A percentile compares a stretch with the other conserved stretches of the same genome.
Conservation (phyloP, 1,284 basidiomycete genomes). For the Austropuccinia psidii region DNA sequence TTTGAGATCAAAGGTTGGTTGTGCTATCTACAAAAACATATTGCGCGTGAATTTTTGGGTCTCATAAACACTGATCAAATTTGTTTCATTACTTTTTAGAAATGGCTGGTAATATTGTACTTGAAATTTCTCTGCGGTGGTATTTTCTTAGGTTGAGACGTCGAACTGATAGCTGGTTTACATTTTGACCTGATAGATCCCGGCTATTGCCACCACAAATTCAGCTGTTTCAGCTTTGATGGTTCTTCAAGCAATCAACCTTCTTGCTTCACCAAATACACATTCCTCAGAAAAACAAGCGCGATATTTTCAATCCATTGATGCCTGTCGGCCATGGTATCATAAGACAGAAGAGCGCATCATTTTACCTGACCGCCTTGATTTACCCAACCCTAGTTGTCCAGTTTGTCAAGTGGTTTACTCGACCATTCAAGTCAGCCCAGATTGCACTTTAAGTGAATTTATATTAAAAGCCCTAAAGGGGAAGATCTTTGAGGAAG, state of each 20-base stretch:
- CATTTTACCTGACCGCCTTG: slow-evolving; percentile 56
- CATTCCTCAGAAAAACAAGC: slow-evolving; percentile 23
- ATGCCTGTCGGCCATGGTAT: slow-evolving; percentile 57
- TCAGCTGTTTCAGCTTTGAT: slow-evolving; percentile 92
- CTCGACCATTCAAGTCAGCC: slow-evolving; percentile 63
- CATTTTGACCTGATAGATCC: slow-evolving; percentile 53
- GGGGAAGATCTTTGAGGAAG: slow-evolving; percentile 38
- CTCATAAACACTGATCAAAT: neutral
- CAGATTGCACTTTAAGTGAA: slow-evolving; percentile 61
- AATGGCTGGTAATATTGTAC: slow-evolving; percentile 91
- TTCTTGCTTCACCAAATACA: slow-evolving; percentile 60
- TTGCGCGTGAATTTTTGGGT: neutral
- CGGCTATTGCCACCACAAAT: slow-evolving; percentile 97
- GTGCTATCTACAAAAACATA: neutral
- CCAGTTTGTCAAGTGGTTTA: slow-evolving; percentile 83
- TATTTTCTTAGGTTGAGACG: neutral
- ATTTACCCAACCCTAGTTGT: slow-evolving; percentile 64
- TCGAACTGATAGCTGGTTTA: neutral
- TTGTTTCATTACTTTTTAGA: slow-evolving; percentile 54
- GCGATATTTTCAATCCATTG: slow-evolving; percentile 51
- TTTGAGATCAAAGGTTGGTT: slow-evolving; percentile 86
- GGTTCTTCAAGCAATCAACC: slow-evolving; percentile 79
- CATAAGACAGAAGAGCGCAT: slow-evolving; percentile 67
- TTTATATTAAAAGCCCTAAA: slow-evolving; percentile 48
- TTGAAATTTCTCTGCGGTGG: neutral